These are phyloP conservation scores for Monosiga brevicollis DNA, from an alignment of 78 protist species.

Conservation along the genomic window DNA sequence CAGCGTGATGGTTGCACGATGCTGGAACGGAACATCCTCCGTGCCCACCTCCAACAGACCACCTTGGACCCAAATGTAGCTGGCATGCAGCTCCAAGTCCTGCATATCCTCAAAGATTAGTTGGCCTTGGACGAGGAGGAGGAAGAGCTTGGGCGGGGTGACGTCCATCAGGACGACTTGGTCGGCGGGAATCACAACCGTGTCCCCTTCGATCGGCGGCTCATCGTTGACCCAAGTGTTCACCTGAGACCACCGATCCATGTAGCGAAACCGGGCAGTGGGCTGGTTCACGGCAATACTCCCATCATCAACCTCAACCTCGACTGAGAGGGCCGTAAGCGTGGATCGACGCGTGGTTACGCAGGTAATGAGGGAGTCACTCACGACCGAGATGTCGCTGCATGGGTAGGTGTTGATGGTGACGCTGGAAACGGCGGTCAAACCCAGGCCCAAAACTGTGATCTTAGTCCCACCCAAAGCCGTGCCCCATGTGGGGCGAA, in stretches of 20 bases:
- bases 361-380: not conserved
- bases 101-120: not conserved
- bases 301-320: not conserved
- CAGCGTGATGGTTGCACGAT: conserved; percentile 8
- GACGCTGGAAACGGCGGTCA: not conserved
- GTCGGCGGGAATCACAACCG: not conserved
- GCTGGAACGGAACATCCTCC: not conserved
- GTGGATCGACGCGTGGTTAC: not conserved
- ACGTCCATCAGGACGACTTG: conserved; percentile 1
- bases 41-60: conserved; percentile 1
- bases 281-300: not conserved
- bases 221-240: not conserved
- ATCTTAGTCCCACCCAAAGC: not conserved
- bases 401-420: not conserved
- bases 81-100: not conserved
- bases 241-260: not conserved
- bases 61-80: not conserved
- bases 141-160: not conserved
- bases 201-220: conserved; percentile 3
- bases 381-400: not conserved
- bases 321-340: not conserved
- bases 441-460: not conserved
- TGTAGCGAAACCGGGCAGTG: not conserved
- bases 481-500: not conserved
- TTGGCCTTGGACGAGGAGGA: not conserved